Percentiles rank a stretch among this genome's conserved stretches.
These are phyloP conservation scores for Petunia secreta DNA, from an alignment of 257 asterid genomes.

Conservation along the genomic window DNA sequence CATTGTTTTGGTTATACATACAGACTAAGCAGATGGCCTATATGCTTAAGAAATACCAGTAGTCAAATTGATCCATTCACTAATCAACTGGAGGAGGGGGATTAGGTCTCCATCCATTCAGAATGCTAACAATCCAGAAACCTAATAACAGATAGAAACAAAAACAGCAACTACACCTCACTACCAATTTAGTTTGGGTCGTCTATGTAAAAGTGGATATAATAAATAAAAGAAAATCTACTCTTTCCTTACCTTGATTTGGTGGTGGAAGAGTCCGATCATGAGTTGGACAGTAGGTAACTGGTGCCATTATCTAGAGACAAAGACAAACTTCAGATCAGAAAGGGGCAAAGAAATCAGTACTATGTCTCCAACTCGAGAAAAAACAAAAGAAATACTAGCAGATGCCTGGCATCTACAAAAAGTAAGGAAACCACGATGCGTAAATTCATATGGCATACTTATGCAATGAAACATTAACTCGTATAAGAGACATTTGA, in stretches of 20 bases:
- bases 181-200: background rate
- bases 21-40: background rate
- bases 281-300: slow-evolving; percentile 44
- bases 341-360: background rate
- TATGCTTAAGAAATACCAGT: background rate
- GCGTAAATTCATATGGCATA: background rate
- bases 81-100: background rate
- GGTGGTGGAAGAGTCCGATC: slow-evolving; percentile 48
- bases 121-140: background rate
- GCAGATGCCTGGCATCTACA: background rate
- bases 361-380: background rate
- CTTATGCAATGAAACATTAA: background rate
- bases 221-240: background rate
- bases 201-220: background rate
- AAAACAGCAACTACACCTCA: background rate
- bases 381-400: background rate
- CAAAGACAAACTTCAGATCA: background rate
- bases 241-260: slow-evolving; percentile 39
- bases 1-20: no score
- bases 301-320: slow-evolving; percentile 38
- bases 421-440: background rate
- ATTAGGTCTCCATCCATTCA: background rate
- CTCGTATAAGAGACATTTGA: background rate
- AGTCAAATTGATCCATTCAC: background rate
- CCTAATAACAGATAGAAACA: slow-evolving; percentile 5